A percentile compares a stretch with the other conserved stretches of the same genome.
These are phyloP conservation scores for Arabidopsis suecica DNA, from an alignment of 345 rosid genomes.

Conservation along the genomic window DNA sequence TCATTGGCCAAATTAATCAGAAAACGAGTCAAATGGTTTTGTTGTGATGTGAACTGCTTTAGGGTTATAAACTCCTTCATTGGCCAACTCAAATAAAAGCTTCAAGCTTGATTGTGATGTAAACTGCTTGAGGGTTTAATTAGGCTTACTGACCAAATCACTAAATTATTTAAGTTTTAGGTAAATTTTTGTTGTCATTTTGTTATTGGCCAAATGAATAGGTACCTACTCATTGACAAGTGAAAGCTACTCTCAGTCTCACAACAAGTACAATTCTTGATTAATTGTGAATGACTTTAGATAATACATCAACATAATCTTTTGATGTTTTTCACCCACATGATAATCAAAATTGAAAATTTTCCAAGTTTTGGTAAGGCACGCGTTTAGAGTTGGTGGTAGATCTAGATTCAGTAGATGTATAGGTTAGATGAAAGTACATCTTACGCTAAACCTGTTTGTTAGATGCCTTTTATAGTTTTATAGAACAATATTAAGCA, in stretches of 20 bases:
- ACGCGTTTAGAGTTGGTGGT: conserved; percentile 33
- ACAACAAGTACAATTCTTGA: conserved; percentile 5
- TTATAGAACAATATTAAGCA: neutral
- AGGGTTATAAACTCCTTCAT: neutral
- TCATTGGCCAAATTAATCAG: neutral
- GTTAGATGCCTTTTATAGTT: neutral
- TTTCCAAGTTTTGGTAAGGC: conserved; percentile 24
- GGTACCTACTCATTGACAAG: conserved; percentile 27
- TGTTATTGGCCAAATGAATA: neutral
- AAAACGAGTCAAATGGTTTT: neutral
- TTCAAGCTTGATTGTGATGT: conserved; percentile 5
- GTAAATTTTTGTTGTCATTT: neutral
- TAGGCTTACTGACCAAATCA: neutral
- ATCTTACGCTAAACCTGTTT: neutral
- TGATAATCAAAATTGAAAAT: neutral
- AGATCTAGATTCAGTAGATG: neutral
- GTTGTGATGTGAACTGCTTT: neutral
- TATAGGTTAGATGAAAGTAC: conserved; percentile 32
- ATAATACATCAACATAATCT: neutral
- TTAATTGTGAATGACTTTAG: neutral
- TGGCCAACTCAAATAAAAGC: neutral
- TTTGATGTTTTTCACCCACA: neutral
- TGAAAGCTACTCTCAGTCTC: conserved; percentile 26
- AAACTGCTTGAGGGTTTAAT: neutral
- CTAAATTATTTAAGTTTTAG: conserved; percentile 18